phyloP scores from a whole-genome alignment of 129 eudicot genomes.

The Centella asiatica region DNA sequence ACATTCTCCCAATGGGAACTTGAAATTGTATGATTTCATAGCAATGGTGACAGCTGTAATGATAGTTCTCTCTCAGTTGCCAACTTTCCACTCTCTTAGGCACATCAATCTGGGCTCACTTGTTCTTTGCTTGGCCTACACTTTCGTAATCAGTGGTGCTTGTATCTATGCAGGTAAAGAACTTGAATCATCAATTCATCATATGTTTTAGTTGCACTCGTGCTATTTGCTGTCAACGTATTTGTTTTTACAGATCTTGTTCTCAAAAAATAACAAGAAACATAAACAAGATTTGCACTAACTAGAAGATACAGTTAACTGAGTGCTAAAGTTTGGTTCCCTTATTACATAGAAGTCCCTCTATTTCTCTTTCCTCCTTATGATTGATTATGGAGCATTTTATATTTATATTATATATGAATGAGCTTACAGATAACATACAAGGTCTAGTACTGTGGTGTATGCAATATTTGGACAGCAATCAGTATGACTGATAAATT shows the following conservation, averaged over 20 bases:
- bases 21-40: constrained; percentile 72
- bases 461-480: no score
- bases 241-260: neutral
- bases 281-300: no score
- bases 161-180: constrained; percentile 62
- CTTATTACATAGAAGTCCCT: no score
- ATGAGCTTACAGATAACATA: no score
- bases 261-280: no score
- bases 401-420: no score
- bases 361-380: no score
- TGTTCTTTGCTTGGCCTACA: constrained; percentile 66
- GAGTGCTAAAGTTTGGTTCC: no score
- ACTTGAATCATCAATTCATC: neutral
- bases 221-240: neutral
- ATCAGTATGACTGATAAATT: no score
- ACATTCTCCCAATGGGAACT: constrained; percentile 55
- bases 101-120: constrained; percentile 78
- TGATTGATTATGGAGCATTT: no score
- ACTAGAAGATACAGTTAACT: no score
- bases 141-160: constrained; percentile 62
- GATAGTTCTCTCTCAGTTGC: constrained; percentile 77
- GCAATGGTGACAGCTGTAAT: constrained; percentile 77
- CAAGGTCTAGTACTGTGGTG: no score
- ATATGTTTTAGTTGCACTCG: neutral
- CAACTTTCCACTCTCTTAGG: constrained; percentile 89